Conservation (phyloP, 2,329 filamentous ascomycete genomes). For the Fusarium algeriense region DNA sequence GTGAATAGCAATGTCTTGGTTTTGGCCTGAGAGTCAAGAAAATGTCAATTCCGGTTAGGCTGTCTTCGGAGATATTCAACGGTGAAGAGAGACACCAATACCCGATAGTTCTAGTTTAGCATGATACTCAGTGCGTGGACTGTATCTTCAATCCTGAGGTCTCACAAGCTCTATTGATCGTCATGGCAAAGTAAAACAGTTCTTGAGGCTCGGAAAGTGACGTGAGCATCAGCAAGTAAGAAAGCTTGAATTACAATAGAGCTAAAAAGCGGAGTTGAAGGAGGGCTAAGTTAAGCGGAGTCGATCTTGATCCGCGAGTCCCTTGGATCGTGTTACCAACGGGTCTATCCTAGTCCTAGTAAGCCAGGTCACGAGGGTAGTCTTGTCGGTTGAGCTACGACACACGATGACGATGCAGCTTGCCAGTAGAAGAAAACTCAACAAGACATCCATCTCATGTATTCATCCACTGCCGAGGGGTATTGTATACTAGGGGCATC, state of each 20-base stretch:
- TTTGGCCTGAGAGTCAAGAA: background rate
- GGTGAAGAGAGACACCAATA: background rate
- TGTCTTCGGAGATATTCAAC: background rate
- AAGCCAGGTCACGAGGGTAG: conserved; percentile 30
- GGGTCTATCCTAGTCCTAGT: conserved; percentile 20
- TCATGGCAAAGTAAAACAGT: background rate
- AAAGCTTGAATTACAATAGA: conserved; percentile 18
- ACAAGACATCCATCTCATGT: conserved; percentile 1
- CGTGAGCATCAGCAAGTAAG: conserved; percentile 23
- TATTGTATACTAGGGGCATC: conserved; percentile 12
- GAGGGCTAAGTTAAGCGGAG: conserved; percentile 12
- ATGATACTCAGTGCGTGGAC: background rate
- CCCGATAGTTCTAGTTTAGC: background rate
- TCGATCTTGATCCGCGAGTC: conserved; percentile 37
- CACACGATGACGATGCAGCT: conserved; percentile 37
- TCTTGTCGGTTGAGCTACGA: conserved; percentile 23
- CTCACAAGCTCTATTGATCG: conserved; percentile 8
- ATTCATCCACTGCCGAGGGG: background rate
- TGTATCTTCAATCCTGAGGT: background rate
- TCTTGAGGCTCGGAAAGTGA: conserved; percentile 29
- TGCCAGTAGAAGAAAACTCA: conserved; percentile 8
- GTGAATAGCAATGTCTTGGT: background rate
- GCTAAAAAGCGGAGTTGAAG: conserved; percentile 24
- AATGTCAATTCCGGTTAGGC: background rate
- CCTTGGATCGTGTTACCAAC: conserved; percentile 26